Evolutionary conservation across 225 moss, liverwort and hornwort species (phyloP).

Genomic region (Lunularia cruciata): DNA sequence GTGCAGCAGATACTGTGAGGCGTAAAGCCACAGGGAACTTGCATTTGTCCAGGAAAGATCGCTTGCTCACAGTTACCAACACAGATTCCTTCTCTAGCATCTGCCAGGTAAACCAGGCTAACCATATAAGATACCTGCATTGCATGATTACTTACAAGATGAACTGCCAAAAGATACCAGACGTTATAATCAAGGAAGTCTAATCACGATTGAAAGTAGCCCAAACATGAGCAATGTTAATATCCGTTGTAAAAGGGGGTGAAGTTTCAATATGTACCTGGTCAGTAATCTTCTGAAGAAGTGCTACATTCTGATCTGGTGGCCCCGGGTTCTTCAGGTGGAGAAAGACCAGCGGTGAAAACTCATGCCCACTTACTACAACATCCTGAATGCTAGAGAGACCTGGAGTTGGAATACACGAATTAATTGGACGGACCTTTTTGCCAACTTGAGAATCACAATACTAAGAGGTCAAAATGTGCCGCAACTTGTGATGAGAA

Average conservation of each 20-base stretch:
- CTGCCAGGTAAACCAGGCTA: slow-evolving; percentile 34
- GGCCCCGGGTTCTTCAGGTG: slow-evolving; percentile 59
- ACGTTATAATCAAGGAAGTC: too few species aligned
- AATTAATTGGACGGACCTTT: background rate
- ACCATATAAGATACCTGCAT: background rate
- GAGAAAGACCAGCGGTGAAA: slow-evolving; percentile 71
- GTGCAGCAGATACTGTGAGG: slow-evolving; percentile 70
- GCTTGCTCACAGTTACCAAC: slow-evolving; percentile 58
- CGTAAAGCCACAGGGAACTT: slow-evolving; percentile 70
- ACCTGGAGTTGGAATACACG: slow-evolving; percentile 29
- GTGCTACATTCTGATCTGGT: slow-evolving; percentile 46
- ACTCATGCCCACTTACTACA: slow-evolving; percentile 60
- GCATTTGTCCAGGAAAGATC: slow-evolving; percentile 84
- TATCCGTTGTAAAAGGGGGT: too few species aligned
- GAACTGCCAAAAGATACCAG: too few species aligned
- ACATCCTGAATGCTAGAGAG: slow-evolving; percentile 61
- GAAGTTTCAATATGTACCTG: slow-evolving; percentile 45
- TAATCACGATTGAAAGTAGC: too few species aligned
- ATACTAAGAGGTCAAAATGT: background rate
- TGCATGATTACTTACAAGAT: too few species aligned
- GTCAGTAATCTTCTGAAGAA: slow-evolving; percentile 67
- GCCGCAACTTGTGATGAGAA: too few species aligned
- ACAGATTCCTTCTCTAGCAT: slow-evolving; percentile 67
- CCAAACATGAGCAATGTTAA: too few species aligned
- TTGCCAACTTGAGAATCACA: background rate